A percentile compares a stretch with the other conserved stretches of the same genome.
These are phyloP conservation scores for Penicillium ucsense DNA, from an alignment of 495 filamentous ascomycete species.

Conservation along the genomic window DNA sequence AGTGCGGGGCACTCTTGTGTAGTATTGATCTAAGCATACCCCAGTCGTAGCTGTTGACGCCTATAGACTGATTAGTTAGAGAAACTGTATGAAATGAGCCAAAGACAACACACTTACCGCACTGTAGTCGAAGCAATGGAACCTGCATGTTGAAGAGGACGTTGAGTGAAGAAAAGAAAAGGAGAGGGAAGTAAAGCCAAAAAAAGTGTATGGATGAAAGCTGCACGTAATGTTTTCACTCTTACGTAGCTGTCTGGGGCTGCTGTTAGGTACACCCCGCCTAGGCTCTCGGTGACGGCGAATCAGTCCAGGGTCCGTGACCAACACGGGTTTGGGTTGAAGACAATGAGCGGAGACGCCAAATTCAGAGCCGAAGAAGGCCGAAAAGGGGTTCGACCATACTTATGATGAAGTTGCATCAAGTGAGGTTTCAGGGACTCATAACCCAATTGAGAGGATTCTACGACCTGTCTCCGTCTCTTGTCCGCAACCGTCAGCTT, in stretches of 20 bases:
- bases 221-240: constrained; percentile 6
- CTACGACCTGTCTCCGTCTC: not conserved
- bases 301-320: constrained; percentile 3
- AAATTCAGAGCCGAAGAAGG: not conserved
- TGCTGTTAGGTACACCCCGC: constrained; percentile 2
- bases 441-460: not conserved
- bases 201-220: too few relatives aligned
- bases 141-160: constrained; percentile 52
- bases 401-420: not conserved
- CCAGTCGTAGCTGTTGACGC: constrained; percentile 98
- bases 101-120: constrained; percentile 48
- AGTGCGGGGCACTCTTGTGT: constrained; percentile 16
- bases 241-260: constrained; percentile 10
- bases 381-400: too few relatives aligned
- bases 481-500: not conserved
- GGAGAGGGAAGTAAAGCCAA: not conserved
- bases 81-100: not conserved
- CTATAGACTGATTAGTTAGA: constrained; percentile 24
- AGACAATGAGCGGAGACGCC: not conserved
- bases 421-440: not conserved
- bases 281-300: constrained; percentile 16
- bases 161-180: constrained; percentile 6
- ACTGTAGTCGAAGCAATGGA: constrained; percentile 84
- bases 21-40: constrained; percentile 38
- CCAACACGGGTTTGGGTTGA: not conserved